phyloP scores from a whole-genome alignment of 2,329 filamentous ascomycete species.

The Penicillium sp. region DNA sequence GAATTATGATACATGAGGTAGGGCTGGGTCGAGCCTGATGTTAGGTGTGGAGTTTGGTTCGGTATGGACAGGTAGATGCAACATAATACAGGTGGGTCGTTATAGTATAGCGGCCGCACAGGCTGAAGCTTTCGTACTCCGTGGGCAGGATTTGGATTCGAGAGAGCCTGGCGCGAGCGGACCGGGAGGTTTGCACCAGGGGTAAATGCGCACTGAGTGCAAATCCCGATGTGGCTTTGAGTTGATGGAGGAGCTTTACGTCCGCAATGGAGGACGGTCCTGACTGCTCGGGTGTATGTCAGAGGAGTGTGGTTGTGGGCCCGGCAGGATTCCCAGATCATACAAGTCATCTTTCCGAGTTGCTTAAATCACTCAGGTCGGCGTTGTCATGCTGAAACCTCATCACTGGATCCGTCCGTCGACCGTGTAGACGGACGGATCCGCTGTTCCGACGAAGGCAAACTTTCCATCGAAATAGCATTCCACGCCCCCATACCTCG shows the following conservation, averaged over 20 bases:
- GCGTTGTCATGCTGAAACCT: neutral
- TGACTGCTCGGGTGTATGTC: neutral
- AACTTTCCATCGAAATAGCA: conserved; percentile 33
- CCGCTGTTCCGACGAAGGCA: conserved; percentile 29
- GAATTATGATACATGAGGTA: neutral
- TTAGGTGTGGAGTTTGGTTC: neutral
- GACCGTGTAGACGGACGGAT: conserved; percentile 23
- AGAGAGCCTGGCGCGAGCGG: neutral
- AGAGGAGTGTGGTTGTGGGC: neutral
- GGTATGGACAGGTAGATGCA: neutral
- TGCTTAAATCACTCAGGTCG: too few relatives aligned
- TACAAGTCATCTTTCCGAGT: neutral
- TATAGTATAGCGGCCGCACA: neutral
- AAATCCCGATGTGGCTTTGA: neutral
- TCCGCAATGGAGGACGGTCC: neutral
- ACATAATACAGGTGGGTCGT: neutral
- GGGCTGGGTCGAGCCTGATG: neutral
- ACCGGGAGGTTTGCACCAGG: neutral
- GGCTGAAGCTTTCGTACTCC: neutral
- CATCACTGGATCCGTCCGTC: conserved; percentile 12
- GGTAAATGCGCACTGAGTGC: neutral
- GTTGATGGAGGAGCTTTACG: neutral
- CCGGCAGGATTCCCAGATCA: neutral
- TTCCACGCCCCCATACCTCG: conserved; percentile 26
- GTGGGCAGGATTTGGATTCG: neutral